Conservation (phyloP, 2,329 filamentous ascomycete genomes). For the Parasarocladium wereldwijsianum region DNA sequence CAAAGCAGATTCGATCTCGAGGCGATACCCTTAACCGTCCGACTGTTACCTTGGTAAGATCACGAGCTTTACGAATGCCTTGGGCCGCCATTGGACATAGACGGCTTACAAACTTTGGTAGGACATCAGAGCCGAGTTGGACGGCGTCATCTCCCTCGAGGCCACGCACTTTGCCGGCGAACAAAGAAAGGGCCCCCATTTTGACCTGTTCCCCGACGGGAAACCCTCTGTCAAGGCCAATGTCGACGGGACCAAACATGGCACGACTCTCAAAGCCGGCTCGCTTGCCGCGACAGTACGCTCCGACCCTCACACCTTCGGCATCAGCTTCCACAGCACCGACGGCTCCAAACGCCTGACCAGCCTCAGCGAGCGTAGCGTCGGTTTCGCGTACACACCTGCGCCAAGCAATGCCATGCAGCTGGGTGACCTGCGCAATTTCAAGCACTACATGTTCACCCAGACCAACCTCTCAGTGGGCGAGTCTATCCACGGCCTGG, state of each 20-base stretch:
- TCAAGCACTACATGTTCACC: conserved; percentile 41
- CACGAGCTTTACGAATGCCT: background rate
- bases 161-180: conserved; percentile 24
- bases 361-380: conserved; percentile 21
- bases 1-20: conserved; percentile 33
- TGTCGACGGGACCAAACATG: conserved; percentile 17
- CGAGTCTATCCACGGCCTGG: conserved; percentile 60
- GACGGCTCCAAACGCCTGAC: conserved; percentile 22
- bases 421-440: conserved; percentile 21
- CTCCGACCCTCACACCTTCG: conserved; percentile 20
- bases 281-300: conserved; percentile 20
- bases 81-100: background rate
- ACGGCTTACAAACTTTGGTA: conserved; percentile 2
- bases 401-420: conserved; percentile 19
- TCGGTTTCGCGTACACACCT: conserved; percentile 22
- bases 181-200: conserved; percentile 20
- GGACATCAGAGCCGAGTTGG: conserved; percentile 20
- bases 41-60: conserved; percentile 27
- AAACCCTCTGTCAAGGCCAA: conserved; percentile 14
- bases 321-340: conserved; percentile 22
- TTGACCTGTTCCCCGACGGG: conserved; percentile 22
- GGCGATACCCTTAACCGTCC: conserved; percentile 41
- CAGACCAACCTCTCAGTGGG: conserved; percentile 39
- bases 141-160: conserved; percentile 25
- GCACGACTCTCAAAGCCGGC: conserved; percentile 20